Conservation (phyloP, 495 filamentous ascomycete genomes). For the Penicillium egyptiacum region DNA sequence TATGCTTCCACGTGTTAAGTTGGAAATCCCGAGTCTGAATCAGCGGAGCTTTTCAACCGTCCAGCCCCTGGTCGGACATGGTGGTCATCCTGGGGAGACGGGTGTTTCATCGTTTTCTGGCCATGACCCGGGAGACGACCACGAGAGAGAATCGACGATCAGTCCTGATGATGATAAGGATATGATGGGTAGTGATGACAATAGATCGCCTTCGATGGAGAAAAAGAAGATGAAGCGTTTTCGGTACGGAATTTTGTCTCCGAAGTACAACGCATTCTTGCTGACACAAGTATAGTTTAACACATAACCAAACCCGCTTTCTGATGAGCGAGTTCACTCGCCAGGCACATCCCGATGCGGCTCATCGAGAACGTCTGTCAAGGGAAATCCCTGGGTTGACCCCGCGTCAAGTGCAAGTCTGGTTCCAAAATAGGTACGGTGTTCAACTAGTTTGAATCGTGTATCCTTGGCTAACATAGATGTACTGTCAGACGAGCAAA, state of each 20-base stretch:
- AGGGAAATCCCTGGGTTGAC: slow-evolving; percentile 91
- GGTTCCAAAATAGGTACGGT: slow-evolving; percentile 95
- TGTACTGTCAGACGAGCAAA: slow-evolving; percentile 71
- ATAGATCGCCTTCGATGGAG: slow-evolving; percentile 49
- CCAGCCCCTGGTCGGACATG: slow-evolving; percentile 19
- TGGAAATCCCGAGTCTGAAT: slow-evolving; percentile 24
- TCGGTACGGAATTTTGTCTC: slow-evolving; percentile 57
- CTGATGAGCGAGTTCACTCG: slow-evolving; percentile 97
- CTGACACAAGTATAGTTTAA: slow-evolving; percentile 59
- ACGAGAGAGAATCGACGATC: slow-evolving; percentile 28
- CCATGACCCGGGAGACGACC: slow-evolving; percentile 23
- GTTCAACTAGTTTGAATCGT: slow-evolving; percentile 11
- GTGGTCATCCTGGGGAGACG: slow-evolving; percentile 22
- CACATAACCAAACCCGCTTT: slow-evolving; percentile 94
- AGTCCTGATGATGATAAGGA: slow-evolving; percentile 40
- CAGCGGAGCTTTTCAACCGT: slow-evolving; percentile 21
- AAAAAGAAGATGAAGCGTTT: slow-evolving; percentile 96
- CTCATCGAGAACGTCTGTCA: slow-evolving; percentile 85
- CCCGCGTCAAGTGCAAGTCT: slow-evolving; percentile 94
- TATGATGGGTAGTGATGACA: slow-evolving; percentile 27
- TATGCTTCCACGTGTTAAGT: slow-evolving; percentile 21
- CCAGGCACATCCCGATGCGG: slow-evolving; percentile 92
- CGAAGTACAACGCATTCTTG: slow-evolving; percentile 7
- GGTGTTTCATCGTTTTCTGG: slow-evolving; percentile 17
- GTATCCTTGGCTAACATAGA: slow-evolving; percentile 26